These are phyloP conservation scores for Calamus simplicifolius DNA, from an alignment of 176 grass and related monocot genomes.

Conservation along the genomic window DNA sequence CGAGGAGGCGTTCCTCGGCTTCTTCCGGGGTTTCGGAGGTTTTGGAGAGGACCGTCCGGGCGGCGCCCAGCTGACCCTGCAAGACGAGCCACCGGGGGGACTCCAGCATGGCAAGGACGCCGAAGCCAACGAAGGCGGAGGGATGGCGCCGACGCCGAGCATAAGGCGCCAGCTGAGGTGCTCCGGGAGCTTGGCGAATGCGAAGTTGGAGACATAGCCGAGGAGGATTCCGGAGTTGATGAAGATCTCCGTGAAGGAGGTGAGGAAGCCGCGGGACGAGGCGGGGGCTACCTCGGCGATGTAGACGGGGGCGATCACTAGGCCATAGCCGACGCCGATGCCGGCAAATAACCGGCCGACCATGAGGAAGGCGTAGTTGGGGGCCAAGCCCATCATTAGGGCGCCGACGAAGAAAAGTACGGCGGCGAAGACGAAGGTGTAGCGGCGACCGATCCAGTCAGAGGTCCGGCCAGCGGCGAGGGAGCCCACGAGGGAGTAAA, in stretches of 20 bases:
- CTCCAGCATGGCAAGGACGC: conserved; percentile 16
- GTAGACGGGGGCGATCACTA: conserved; percentile 16
- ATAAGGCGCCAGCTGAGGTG: conserved; percentile 2
- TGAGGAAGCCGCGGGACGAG: conserved; percentile 8
- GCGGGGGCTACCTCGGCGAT: conserved; percentile 8
- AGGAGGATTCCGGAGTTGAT: conserved; percentile 14
- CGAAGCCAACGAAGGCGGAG: not conserved
- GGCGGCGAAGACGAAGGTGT: conserved; percentile 8
- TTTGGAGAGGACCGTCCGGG: conserved; percentile 35
- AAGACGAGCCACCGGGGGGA: conserved; percentile 82
- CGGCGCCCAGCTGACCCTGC: conserved; percentile 50
- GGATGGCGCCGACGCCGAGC: conserved; percentile 9
- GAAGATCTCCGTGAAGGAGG: conserved; percentile 16
- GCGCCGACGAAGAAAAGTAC: conserved; percentile 9
- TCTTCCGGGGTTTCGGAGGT: conserved; percentile 53
- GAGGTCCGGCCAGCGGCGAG: conserved; percentile 12
- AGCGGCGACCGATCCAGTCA: conserved; percentile 15
- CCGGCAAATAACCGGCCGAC: conserved; percentile 10
- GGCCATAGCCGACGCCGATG: conserved; percentile 12
- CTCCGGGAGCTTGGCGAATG: not conserved
- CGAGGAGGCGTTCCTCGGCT: conserved; percentile 27
- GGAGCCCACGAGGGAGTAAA: conserved; percentile 7
- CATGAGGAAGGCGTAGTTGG: conserved; percentile 12
- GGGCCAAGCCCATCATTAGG: conserved; percentile 5
- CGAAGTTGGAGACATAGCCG: conserved; percentile 17